Percentiles rank a stretch among this genome's conserved stretches.
phyloP scores from a whole-genome alignment of 495 filamentous ascomycete species.

The Talaromyces ruber region DNA sequence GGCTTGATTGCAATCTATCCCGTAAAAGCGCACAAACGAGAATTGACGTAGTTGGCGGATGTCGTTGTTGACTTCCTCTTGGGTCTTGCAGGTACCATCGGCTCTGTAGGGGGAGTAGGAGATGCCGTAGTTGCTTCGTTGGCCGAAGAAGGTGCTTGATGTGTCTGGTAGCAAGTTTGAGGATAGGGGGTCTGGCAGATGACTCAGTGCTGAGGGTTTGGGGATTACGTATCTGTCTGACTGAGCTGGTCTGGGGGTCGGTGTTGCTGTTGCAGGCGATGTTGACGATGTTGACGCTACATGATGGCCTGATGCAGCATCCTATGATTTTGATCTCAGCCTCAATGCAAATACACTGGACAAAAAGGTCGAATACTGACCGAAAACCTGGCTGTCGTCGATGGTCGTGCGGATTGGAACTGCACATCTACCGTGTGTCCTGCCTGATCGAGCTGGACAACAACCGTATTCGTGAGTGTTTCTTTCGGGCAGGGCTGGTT shows the following conservation, averaged over 20 bases:
- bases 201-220: neutral
- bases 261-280: neutral
- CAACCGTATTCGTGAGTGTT: conserved; percentile 19
- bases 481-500: conserved; percentile 12
- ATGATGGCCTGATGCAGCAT: no score
- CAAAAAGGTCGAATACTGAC: neutral
- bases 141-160: neutral
- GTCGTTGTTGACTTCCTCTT: conserved; percentile 52
- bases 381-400: neutral
- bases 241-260: neutral
- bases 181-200: neutral
- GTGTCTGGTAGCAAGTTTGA: neutral
- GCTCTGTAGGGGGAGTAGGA: conserved; percentile 69
- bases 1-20: conserved; percentile 69
- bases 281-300: conserved; percentile 7
- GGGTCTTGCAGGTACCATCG: conserved; percentile 57
- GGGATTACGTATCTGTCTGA: neutral
- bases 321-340: neutral
- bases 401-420: neutral
- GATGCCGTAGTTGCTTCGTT: conserved; percentile 38
- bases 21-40: conserved; percentile 66
- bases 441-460: conserved; percentile 57
- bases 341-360: neutral
- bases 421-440: conserved; percentile 28
- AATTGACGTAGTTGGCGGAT: conserved; percentile 46